A percentile compares a stretch with the other conserved stretches of the same genome.
Conservation (phyloP, 164 flowering plant genomes). For the Chloranthus sessilifolius region DNA sequence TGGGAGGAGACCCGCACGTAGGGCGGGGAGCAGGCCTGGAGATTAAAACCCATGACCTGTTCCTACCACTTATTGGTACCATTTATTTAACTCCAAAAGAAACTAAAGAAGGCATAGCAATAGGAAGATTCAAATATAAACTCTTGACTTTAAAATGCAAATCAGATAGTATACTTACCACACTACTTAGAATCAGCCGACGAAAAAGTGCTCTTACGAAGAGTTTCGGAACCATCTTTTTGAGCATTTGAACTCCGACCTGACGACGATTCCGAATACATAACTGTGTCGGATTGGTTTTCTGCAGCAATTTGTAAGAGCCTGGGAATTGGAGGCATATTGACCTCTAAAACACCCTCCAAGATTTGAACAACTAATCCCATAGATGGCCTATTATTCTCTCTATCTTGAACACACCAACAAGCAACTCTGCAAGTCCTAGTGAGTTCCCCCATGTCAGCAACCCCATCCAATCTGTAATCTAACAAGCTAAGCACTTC, state of each 20-base stretch:
- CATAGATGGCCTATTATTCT: constrained; percentile 34
- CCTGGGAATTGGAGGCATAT: constrained; percentile 28
- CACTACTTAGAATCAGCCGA: background rate
- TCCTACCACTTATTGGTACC: too few relatives aligned
- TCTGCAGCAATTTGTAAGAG: constrained; percentile 20
- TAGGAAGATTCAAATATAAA: too few relatives aligned
- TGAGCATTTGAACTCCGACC: background rate
- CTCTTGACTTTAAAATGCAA: too few relatives aligned
- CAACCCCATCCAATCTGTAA: constrained; percentile 22
- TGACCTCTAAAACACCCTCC: constrained; percentile 31
- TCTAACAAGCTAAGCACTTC: constrained; percentile 22
- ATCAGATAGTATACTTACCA: too few relatives aligned
- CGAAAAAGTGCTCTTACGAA: background rate
- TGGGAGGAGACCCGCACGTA: too few relatives aligned
- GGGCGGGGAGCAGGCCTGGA: too few relatives aligned
- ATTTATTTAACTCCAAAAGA: too few relatives aligned
- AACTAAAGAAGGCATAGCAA: too few relatives aligned
- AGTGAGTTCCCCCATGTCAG: constrained; percentile 22
- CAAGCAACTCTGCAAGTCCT: constrained; percentile 29
- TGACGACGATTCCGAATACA: background rate
- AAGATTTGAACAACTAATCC: constrained; percentile 35
- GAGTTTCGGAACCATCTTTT: background rate
- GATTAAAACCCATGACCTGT: too few relatives aligned
- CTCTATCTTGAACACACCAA: constrained; percentile 41
- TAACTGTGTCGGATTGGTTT: background rate